Evolutionary conservation across 2,329 filamentous ascomycete genomes (phyloP).

Genomic region (Penicillium janthinellum): DNA sequence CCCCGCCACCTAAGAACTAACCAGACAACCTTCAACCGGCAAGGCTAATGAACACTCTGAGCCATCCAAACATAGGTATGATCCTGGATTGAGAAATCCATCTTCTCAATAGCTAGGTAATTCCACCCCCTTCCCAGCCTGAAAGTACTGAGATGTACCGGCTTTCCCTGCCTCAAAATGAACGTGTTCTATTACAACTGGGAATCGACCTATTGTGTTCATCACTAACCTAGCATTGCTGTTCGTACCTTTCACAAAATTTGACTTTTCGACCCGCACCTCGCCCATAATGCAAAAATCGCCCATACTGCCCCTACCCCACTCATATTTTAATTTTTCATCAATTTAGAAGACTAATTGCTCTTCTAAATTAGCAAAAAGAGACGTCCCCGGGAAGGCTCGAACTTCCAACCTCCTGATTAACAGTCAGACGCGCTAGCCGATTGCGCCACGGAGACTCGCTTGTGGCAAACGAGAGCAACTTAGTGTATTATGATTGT

Average conservation of each 20-base stretch:
- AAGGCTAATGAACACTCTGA: too few species aligned
- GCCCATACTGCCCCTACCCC: background rate
- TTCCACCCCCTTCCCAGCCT: too few species aligned
- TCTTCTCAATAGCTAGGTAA: too few species aligned
- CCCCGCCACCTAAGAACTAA: too few species aligned
- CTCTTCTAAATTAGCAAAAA: background rate
- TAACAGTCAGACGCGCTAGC: constrained; percentile 42
- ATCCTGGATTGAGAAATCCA: too few species aligned
- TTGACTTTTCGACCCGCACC: background rate
- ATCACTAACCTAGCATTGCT: background rate
- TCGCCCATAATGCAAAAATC: background rate
- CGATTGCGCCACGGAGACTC: constrained; percentile 38
- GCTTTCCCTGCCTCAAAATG: too few species aligned
- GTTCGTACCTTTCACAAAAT: background rate
- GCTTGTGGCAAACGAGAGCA: background rate
- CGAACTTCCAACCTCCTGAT: constrained; percentile 44
- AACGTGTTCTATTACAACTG: too few species aligned
- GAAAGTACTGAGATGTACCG: too few species aligned
- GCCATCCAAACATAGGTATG: too few species aligned
- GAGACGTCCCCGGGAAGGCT: constrained; percentile 42
- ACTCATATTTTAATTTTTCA: background rate
- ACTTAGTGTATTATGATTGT: background rate
- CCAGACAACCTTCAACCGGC: too few species aligned
- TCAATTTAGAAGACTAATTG: background rate
- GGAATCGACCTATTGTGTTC: background rate